A percentile compares a stretch with the other conserved stretches of the same genome.
These are phyloP conservation scores for Rossbeevera mucosa DNA, from an alignment of 768 basidiomycete species.

Conservation along the genomic window DNA sequence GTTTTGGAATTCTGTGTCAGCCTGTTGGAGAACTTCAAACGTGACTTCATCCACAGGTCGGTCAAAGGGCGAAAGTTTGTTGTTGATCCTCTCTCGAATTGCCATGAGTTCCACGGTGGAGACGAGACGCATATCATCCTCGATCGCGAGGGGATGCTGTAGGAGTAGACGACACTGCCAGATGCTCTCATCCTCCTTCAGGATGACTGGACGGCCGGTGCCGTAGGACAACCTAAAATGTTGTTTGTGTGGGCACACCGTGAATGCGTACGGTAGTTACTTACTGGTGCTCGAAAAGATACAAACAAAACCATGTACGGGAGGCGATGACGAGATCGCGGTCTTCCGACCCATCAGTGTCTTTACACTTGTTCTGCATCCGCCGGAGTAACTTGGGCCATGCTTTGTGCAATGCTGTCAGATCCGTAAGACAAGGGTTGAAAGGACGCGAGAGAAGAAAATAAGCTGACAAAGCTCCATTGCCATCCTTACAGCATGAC, in stretches of 20 bases:
- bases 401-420: slow-evolving; percentile 80
- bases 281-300: slow-evolving; percentile 91
- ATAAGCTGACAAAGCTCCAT: slow-evolving; percentile 75
- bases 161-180: slow-evolving; percentile 73
- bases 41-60: slow-evolving; percentile 70
- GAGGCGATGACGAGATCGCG: slow-evolving; percentile 75
- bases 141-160: slow-evolving; percentile 82
- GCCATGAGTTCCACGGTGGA: slow-evolving; percentile 93
- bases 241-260: not conserved
- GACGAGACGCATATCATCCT: slow-evolving; percentile 92
- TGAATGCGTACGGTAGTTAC: slow-evolving; percentile 25
- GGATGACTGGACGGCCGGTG: slow-evolving; percentile 86
- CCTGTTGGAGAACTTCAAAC: slow-evolving; percentile 64
- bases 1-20: slow-evolving; percentile 69
- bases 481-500: slow-evolving; percentile 96
- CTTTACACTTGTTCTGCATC: slow-evolving; percentile 62
- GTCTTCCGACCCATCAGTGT: slow-evolving; percentile 53
- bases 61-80: slow-evolving; percentile 76
- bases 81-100: slow-evolving; percentile 81
- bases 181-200: slow-evolving; percentile 91
- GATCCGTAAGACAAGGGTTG: slow-evolving; percentile 5
- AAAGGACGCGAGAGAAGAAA: slow-evolving; percentile 4
- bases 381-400: slow-evolving; percentile 79
- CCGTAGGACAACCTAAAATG: slow-evolving; percentile 83
- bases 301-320: slow-evolving; percentile 90